Base-by-base conservation (phyloP, 2,329 filamentous ascomycete species). In the Thyridium curvatum region DNA sequence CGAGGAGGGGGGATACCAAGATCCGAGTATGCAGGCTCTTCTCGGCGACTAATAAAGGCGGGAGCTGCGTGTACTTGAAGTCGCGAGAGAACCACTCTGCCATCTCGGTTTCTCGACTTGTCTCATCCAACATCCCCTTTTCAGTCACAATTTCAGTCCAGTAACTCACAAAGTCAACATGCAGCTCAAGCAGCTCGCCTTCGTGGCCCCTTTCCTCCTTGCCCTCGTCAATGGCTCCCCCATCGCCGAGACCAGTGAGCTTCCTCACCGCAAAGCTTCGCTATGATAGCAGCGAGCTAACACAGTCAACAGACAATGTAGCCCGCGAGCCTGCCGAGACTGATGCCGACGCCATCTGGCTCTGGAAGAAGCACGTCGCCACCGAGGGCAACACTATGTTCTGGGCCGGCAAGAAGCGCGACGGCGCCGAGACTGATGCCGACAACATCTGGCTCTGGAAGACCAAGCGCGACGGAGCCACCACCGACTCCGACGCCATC, bases 141-240 rank as follows among this genome's bases (percentile, higher is more conserved):
- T 8, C 12, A 34, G 6, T 18, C 14, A 13, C 15, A 9, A 4
- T 16, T 18, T 18, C 14, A 8, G 9, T 30, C 16, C 28, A 17
- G 35, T 12, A 26, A 35, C 21, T 12, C 21, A 35, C 8, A 26
- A 6, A 6, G 10, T 26, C 21, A 37, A 35, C 41, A 50, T 50
- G 48, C 46, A 50, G 26, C 34, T 50, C 29, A 49, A 47, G 31
- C 43, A 45, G 21, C 30, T 49, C 30, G 41, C 46, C 18, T 13
- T 46, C 16, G 30, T 49, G 26, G 43, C 41, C 12, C 41, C 48
- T 5, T 40, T 50, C 14, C 26, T 45, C 18, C 28, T 37, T n/a
- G 46, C 46, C 18, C 41, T 37, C 35, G 46, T 41, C 18, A 41
- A 39, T 38, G 45, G 44, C 31, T 34, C 46, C 31, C 46, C 46